Conservation (phyloP, 306 rosid species). For the Macrotyloma uniflorum region DNA sequence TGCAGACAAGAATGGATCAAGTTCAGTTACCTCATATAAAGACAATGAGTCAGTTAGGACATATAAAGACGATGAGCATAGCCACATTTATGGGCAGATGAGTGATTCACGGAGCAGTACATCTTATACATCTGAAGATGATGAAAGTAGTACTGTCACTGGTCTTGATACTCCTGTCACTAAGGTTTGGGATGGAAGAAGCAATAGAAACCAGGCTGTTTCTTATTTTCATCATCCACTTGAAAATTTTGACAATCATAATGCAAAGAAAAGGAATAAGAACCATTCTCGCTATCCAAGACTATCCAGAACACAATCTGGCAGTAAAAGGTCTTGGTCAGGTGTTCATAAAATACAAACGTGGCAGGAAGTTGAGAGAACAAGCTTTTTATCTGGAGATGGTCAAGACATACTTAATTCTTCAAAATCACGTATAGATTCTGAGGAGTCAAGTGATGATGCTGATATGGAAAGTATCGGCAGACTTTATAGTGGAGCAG, state of each 20-base stretch:
- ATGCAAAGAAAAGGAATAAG: constrained; percentile 61
- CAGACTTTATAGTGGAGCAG: constrained; percentile 83
- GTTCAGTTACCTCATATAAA: constrained; percentile 46
- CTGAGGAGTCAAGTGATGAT: constrained; percentile 77
- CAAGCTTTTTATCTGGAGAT: constrained; percentile 93
- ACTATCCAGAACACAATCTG: constrained; percentile 57
- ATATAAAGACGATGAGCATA: constrained; percentile 52
- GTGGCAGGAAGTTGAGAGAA: constrained; percentile 97
- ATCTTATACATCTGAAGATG: constrained; percentile 87
- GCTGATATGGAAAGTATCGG: constrained; percentile 65
- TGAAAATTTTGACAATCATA: constrained; percentile 65
- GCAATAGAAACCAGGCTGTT: constrained; percentile 68
- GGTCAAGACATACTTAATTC: constrained; percentile 89
- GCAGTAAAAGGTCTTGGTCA: constrained; percentile 66
- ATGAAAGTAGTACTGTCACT: constrained; percentile 64
- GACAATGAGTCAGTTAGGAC: constrained; percentile 53
- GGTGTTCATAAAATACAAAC: constrained; percentile 53
- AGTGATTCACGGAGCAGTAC: constrained; percentile 71
- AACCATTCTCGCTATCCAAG: constrained; percentile 55
- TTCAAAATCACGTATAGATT: constrained; percentile 48
- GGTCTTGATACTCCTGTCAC: constrained; percentile 97
- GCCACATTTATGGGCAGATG: constrained; percentile 43
- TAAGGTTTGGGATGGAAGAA: constrained; percentile 95
- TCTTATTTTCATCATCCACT: constrained; percentile 96
- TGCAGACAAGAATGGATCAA: constrained; percentile 46